A percentile compares a stretch with the other conserved stretches of the same genome.
Conservation (phyloP, 495 filamentous ascomycete species). For the Aspergillus baeticus region DNA sequence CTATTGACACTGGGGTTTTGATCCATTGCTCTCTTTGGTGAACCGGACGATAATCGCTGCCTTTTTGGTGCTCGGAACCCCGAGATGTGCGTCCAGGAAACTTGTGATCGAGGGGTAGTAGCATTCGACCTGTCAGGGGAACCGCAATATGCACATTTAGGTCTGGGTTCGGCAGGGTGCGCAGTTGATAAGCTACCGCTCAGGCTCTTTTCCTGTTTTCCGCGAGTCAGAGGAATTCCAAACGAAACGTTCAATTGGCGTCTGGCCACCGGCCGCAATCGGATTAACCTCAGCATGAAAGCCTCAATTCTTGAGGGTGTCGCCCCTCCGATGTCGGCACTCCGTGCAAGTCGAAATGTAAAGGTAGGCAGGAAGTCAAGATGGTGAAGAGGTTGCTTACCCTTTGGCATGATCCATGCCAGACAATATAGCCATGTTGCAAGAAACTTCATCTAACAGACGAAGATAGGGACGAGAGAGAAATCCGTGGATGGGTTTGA, state of each 20-base stretch:
- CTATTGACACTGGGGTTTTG: not conserved
- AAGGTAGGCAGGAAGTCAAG: not conserved
- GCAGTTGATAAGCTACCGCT: not conserved
- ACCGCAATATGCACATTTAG: not conserved
- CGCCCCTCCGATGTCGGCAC: not conserved
- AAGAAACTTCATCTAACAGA: too few species aligned
- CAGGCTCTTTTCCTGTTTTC: not conserved
- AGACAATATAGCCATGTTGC: too few species aligned
- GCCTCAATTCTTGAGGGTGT: not conserved
- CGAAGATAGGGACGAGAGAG: too few species aligned
- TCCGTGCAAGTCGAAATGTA: not conserved
- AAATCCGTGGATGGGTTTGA: too few species aligned
- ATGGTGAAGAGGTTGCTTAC: not conserved
- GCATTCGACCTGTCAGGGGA: not conserved
- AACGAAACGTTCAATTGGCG: not conserved
- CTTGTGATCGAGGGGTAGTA: not conserved
- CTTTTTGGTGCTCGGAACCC: not conserved
- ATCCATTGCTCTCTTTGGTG: not conserved
- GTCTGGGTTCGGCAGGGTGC: not conserved
- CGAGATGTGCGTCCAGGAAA: not conserved
- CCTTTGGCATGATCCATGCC: too few species aligned
- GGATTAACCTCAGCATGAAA: not conserved
- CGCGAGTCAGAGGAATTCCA: not conserved
- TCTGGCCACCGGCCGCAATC: not conserved
- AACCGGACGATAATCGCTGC: slow-evolving; percentile 2